Evolutionary conservation across 2,329 filamentous ascomycete species (phyloP), one percentile per base, ranked within the genome.

Genomic region (Fusarium heterosporum): DNA sequence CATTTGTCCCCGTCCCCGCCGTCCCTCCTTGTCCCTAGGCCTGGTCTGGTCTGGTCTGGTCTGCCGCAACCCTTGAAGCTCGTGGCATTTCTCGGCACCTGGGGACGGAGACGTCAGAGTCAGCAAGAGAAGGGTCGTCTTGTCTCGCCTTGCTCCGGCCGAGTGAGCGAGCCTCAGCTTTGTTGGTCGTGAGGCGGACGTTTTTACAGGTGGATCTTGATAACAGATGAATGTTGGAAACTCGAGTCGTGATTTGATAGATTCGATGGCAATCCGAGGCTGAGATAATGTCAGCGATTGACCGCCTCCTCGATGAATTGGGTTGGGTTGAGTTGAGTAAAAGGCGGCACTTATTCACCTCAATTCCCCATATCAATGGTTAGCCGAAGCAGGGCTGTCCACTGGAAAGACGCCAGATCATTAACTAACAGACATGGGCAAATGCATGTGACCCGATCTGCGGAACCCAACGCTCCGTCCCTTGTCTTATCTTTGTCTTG

Each of bases 361-460:
- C 55, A 19, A 30, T 42, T 66, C 63, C 34, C 59, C 59, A 62
- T 62, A 56, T 40, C 41, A 38, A 46, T 25, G 38, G 46, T 66
- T 51, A 63, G 41, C 43, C 48, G 45, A 61, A 55, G 46, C 60
- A 68, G 56, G 55, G 64, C 64, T 68, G 55, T 53, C 64, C 63
- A 60, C 60, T 62, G 48, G 64, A 46, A 57, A 61, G 63, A 43
- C 36, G 64, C 64, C 66, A 72, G 64, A 70, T 72, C 61, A 58
- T 57, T 58, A 63, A 39, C 40, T 43, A 49, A 36, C 29, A 29
- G 32, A 40, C 63, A 70, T 60, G 54, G 60, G 55, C 58, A 58
- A 61, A 70, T 73, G 71, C 71, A 73, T 73, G 71, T 73, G 71
- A 72, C 70, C 54, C 58, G 51, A 72, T 72, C 61, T 68, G 62